Evolutionary conservation across 208 protist species (phyloP), one percentile per base, ranked within the genome.

Genomic region (Borovskyia barvae): DNA sequence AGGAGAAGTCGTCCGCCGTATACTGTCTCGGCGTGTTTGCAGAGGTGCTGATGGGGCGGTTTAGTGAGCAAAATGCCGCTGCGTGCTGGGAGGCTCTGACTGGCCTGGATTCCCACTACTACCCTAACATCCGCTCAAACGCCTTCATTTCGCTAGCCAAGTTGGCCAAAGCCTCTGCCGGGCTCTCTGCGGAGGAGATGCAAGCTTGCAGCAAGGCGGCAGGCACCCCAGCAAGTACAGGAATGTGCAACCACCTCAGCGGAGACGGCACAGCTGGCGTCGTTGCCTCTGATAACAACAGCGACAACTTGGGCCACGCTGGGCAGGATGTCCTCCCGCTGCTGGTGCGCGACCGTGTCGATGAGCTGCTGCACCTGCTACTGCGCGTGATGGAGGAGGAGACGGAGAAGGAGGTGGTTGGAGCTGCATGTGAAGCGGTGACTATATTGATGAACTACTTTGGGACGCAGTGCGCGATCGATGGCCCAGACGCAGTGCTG

Each of bases 11-110:
- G 20, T 75, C 80, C 41, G 89, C 89, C 15, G 72, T 90, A 20
- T 82, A 95, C 52, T 78, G 63, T 70, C 54, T 95, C 32, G 89
- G 89, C 43, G 81, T 93, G 17, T 89, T 92, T 37, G 89, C 89
- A 1, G 78, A 87, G 12, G 73, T 80, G 15, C 64, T 89, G 24
- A 52, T 77, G 22, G 35, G 37, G 11, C 46, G 64, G 29, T 85
- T 95, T 37, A 77, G 79, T 8, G 46, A 63, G 25, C 50, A 67
- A 37, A 70, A 83, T 9, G 53, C 89, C 30, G 65, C 75, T 51
- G 51, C 54, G 37, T 92, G 82, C 66, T 85, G 75, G 80, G 62
- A 72, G 22, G 53, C 64, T 40, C 61, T 90, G 35, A 52, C 41
- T 1, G 53, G 72, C 15, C 53, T 88, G 42, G 68, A 80, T 46